Conservation (phyloP, 1,139 yeast species). For the Nematodospora anomalae region DNA sequence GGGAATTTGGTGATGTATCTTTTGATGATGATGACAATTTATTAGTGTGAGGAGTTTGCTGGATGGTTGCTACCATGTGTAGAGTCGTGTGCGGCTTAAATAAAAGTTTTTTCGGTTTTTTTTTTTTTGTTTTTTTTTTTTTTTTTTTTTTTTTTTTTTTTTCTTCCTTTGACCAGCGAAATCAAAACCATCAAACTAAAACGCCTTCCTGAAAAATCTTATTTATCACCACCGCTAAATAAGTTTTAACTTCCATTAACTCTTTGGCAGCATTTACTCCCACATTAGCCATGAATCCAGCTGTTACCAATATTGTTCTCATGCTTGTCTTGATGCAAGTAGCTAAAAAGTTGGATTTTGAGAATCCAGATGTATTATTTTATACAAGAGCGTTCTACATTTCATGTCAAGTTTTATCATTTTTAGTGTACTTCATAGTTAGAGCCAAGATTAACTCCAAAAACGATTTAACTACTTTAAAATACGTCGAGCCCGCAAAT, state of each 20-base stretch:
- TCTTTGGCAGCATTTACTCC: too few species aligned
- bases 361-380: constrained; percentile 72
- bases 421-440: constrained; percentile 65
- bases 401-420: constrained; percentile 64
- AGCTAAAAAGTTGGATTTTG: constrained; percentile 86
- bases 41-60: constrained; percentile 4
- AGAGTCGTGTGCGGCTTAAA: background rate
- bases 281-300: constrained; percentile 73
- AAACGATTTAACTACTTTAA: constrained; percentile 90
- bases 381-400: constrained; percentile 77
- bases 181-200: background rate
- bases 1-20: constrained; percentile 80
- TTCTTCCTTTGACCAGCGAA: background rate
- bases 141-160: too few species aligned
- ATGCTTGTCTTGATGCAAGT: constrained; percentile 98
- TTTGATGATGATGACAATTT: constrained; percentile 52
- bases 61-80: background rate
- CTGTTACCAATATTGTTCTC: constrained; percentile 78
- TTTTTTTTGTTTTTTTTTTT: too few species aligned
- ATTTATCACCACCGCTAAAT: too few species aligned
- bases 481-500: constrained; percentile 85
- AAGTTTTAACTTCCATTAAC: too few species aligned
- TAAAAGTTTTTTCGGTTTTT: background rate
- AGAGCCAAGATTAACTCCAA: constrained; percentile 62
- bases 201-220: background rate